Conservation (phyloP, 169 alveolate species). For the Babesia caballi region DNA sequence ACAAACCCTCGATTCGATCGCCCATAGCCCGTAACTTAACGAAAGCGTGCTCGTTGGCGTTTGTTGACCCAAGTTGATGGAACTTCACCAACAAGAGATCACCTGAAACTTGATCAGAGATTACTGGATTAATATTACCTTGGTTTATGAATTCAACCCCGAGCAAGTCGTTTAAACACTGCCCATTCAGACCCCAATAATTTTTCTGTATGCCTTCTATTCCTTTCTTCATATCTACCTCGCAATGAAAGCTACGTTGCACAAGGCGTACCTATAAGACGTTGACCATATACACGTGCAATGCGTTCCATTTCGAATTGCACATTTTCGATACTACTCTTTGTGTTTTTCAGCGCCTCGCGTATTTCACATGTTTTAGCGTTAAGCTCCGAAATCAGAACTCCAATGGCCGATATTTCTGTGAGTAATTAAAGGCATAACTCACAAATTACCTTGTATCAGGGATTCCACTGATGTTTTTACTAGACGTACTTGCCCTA, state of each 20-base stretch:
- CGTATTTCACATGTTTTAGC: background rate
- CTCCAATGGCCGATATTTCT: background rate
- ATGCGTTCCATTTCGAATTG: background rate
- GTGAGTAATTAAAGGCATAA: too few relatives aligned
- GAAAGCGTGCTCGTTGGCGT: background rate
- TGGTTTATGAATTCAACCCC: background rate
- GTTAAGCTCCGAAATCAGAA: background rate
- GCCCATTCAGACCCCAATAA: background rate
- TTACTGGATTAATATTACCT: background rate
- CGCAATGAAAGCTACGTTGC: background rate
- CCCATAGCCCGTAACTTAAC: background rate
- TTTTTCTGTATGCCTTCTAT: background rate
- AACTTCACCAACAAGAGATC: background rate
- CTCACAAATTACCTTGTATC: background rate
- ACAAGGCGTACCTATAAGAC: background rate
- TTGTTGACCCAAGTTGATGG: background rate
- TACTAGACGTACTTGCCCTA: background rate
- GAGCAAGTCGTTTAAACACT: background rate
- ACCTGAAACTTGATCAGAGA: background rate
- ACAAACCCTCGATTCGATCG: slow-evolving; percentile 23
- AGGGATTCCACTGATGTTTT: background rate
- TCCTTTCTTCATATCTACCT: background rate
- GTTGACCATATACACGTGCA: background rate
- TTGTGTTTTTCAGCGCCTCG: background rate
- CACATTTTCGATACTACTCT: background rate